phyloP scores from a whole-genome alignment of 1,284 basidiomycete species.

The Cutaneotrichosporon sp. region DNA sequence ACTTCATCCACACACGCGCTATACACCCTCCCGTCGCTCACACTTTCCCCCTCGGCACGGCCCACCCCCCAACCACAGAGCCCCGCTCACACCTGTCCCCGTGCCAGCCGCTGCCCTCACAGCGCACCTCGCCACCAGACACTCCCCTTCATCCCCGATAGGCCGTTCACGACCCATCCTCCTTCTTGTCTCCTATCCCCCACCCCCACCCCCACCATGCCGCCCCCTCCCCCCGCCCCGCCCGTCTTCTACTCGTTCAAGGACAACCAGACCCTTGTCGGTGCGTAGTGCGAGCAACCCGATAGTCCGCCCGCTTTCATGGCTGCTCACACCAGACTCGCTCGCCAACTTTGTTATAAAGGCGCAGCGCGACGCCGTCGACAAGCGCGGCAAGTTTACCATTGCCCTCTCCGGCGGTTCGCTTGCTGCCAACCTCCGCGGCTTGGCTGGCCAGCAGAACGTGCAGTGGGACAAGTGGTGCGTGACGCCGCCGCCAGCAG shows the following conservation, averaged over 20 bases:
- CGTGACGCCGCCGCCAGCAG: too few relatives aligned
- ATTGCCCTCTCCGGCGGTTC: conserved; percentile 93
- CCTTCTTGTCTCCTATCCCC: conserved; percentile 2
- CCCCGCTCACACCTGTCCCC: not conserved
- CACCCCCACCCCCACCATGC: conserved; percentile 36
- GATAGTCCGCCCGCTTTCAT: too few relatives aligned
- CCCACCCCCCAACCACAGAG: not conserved
- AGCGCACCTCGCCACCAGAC: not conserved
- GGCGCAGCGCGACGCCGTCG: conserved; percentile 88
- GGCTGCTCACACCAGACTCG: conserved; percentile 50
- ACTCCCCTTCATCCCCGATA: not conserved
- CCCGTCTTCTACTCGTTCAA: conserved; percentile 79
- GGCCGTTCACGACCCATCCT: not conserved
- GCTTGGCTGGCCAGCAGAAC: conserved; percentile 69
- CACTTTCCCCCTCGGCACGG: not conserved
- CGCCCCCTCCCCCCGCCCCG: conserved; percentile 55
- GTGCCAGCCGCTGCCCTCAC: not conserved
- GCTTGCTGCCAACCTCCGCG: conserved; percentile 79
- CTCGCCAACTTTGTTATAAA: conserved; percentile 87
- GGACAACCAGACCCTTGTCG: conserved; percentile 61
- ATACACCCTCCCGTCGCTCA: not conserved
- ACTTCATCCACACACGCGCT: not conserved
- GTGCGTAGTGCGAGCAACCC: conserved; percentile 25
- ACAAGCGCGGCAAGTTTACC: conserved; percentile 89
- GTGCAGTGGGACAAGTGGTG: conserved; percentile 73